A percentile compares a stretch with the other conserved stretches of the same genome.
These are phyloP conservation scores for Apiotrichum montevideense DNA, from an alignment of 1,284 basidiomycete species.

Conservation along the genomic window DNA sequence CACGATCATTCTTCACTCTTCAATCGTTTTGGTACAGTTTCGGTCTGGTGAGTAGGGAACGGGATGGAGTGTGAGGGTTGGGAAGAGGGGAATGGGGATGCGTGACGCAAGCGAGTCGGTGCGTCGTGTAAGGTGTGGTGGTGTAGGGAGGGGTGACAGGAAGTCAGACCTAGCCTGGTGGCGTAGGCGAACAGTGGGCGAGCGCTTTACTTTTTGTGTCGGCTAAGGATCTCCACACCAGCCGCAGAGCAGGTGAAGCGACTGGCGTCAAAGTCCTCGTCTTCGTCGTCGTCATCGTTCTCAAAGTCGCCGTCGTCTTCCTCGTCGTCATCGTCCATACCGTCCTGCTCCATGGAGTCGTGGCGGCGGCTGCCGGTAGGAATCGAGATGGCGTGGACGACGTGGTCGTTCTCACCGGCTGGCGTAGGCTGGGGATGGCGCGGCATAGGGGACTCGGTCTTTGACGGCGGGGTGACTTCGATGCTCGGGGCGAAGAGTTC, in stretches of 20 bases:
- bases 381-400: conserved; percentile 15
- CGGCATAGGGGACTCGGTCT: not conserved
- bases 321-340: conserved; percentile 8
- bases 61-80: not conserved
- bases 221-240: conserved; percentile 42
- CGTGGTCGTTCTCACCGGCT: conserved; percentile 9
- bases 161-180: too few species aligned
- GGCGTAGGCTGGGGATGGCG: not conserved
- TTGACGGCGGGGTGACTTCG: not conserved
- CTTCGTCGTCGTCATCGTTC: conserved; percentile 30
- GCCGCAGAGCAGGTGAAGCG: conserved; percentile 36
- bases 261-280: conserved; percentile 27
- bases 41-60: not conserved
- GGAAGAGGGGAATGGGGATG: not conserved
- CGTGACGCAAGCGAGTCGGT: too few species aligned
- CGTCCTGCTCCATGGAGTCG: not conserved
- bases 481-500: conserved; percentile 10
- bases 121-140: too few species aligned
- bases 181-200: too few species aligned
- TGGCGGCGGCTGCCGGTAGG: conserved; percentile 3
- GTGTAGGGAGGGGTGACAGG: too few species aligned
- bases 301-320: conserved; percentile 25
- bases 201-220: conserved; percentile 25
- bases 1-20: too few species aligned
- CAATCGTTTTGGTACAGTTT: not conserved